Conservation (phyloP, 176 grass and related monocot species). For the Musa beccarii region DNA sequence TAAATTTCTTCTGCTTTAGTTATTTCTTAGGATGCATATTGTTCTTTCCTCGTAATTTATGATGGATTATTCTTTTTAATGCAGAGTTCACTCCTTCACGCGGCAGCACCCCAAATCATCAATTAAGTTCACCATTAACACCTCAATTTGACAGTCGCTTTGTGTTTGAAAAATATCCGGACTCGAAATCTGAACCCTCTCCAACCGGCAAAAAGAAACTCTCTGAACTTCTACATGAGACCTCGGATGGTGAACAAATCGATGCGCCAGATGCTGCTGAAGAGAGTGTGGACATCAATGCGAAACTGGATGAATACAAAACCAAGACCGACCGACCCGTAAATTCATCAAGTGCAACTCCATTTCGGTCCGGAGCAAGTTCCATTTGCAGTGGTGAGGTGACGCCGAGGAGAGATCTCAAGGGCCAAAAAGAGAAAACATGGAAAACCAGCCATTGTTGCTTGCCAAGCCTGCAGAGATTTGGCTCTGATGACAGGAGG, state of each 20-base stretch:
- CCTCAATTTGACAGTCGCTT: constrained; percentile 24
- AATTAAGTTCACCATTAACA: constrained; percentile 33
- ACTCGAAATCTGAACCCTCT: constrained; percentile 59
- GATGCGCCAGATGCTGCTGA: constrained; percentile 6
- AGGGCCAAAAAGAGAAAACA: constrained; percentile 40
- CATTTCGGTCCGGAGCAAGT: constrained; percentile 29
- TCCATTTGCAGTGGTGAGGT: constrained; percentile 20
- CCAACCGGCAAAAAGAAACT: constrained; percentile 68
- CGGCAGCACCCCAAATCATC: constrained; percentile 61
- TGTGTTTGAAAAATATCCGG: constrained; percentile 18
- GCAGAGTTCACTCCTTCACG: constrained; percentile 95
- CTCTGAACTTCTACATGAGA: constrained; percentile 56
- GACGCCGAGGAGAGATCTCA: constrained; percentile 21
- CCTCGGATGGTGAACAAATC: constrained; percentile 15
- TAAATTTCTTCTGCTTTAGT: not conserved
- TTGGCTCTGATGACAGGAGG: constrained; percentile 39
- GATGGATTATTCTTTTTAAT: constrained; percentile 11
- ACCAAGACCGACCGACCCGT: constrained; percentile 7
- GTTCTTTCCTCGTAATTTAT: constrained; percentile 5
- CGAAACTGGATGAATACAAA: constrained; percentile 18
- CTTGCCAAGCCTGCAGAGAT: constrained; percentile 41
- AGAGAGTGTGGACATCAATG: constrained; percentile 5
- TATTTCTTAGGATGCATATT: constrained; percentile 7
- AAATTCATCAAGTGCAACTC: constrained; percentile 15
- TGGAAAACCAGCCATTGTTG: constrained; percentile 53